Percentiles rank a stretch among this genome's conserved stretches.
Evolutionary conservation across 2,329 filamentous ascomycete species (phyloP).

Genomic region (Elsinoe australis): DNA sequence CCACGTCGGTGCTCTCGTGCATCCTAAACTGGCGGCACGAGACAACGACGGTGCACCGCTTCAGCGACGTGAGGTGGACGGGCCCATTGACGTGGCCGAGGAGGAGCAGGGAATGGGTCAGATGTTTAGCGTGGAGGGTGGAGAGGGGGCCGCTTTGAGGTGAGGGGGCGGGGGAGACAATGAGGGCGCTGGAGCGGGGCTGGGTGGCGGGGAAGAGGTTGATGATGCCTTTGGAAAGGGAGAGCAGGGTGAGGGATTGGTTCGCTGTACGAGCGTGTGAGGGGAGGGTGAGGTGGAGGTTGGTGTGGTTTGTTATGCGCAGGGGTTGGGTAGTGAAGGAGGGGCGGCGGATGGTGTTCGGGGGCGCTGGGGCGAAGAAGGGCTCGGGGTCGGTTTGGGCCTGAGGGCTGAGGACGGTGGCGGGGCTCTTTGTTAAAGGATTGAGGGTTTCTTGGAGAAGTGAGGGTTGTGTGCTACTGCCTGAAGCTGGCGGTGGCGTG

Average conservation of each 20-base stretch:
- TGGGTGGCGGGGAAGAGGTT: too few species aligned
- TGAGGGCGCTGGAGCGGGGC: too few species aligned
- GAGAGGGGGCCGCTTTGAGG: conserved; percentile 10
- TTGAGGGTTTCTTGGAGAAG: too few species aligned
- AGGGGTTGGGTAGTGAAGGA: conserved; percentile 47
- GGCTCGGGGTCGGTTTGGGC: neutral
- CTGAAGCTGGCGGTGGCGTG: neutral
- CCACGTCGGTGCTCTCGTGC: conserved; percentile 74
- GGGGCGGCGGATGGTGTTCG: conserved; percentile 34
- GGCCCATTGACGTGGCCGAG: conserved; percentile 72
- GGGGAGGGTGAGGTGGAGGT: conserved; percentile 70
- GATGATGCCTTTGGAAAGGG: conserved; percentile 63
- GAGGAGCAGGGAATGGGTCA: conserved; percentile 64
- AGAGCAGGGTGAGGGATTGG: conserved; percentile 60
- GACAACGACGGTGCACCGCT: conserved; percentile 68
- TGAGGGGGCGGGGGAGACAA: conserved; percentile 55
- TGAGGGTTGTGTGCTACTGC: neutral
- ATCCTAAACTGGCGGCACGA: conserved; percentile 83
- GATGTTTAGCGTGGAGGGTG: conserved; percentile 59
- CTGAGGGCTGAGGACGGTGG: neutral
- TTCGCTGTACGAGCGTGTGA: conserved; percentile 54
- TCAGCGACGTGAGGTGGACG: conserved; percentile 70
- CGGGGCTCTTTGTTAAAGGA: neutral
- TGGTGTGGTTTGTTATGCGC: conserved; percentile 48
- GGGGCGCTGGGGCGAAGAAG: neutral